A percentile compares a stretch with the other conserved stretches of the same genome.
Conservation (phyloP, 2,329 filamentous ascomycete species). For the Plectosphaerella sp. region DNA sequence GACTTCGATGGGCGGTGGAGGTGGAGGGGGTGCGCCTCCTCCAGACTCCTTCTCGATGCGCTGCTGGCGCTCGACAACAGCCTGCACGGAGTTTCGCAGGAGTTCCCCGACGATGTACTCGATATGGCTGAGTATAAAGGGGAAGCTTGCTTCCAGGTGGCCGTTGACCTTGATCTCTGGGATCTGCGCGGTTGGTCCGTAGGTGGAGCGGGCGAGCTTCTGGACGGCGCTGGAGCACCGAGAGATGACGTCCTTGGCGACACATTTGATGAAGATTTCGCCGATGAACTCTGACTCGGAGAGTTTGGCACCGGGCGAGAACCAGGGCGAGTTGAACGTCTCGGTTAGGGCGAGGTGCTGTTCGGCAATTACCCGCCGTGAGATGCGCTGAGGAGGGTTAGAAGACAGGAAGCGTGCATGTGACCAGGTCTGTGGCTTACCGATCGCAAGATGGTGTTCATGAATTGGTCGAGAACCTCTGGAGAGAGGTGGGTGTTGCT, state of each 20-base stretch:
- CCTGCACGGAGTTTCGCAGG: constrained; percentile 90
- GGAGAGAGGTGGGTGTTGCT: constrained; percentile 78
- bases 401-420: background rate
- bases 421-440: constrained; percentile 46
- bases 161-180: constrained; percentile 81
- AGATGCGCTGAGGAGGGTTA: constrained; percentile 66
- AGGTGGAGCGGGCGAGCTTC: constrained; percentile 68
- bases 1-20: constrained; percentile 82
- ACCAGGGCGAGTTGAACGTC: constrained; percentile 86
- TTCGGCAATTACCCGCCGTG: constrained; percentile 91
- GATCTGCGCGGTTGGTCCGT: constrained; percentile 65
- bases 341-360: constrained; percentile 94
- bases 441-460: constrained; percentile 88
- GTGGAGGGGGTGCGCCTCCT: constrained; percentile 19
- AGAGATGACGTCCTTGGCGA: constrained; percentile 82
- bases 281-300: constrained; percentile 82
- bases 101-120: constrained; percentile 98
- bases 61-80: constrained; percentile 72
- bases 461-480: constrained; percentile 83
- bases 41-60: constrained; percentile 21
- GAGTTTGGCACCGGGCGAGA: constrained; percentile 75
- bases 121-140: constrained; percentile 91
- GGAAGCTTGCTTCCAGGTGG: constrained; percentile 85
- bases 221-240: constrained; percentile 74
- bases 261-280: constrained; percentile 91